Percentiles rank a stretch among this genome's conserved stretches.
These are phyloP conservation scores for Rubia tinctorum DNA, from an alignment of 305 asterid genomes.

Conservation along the genomic window DNA sequence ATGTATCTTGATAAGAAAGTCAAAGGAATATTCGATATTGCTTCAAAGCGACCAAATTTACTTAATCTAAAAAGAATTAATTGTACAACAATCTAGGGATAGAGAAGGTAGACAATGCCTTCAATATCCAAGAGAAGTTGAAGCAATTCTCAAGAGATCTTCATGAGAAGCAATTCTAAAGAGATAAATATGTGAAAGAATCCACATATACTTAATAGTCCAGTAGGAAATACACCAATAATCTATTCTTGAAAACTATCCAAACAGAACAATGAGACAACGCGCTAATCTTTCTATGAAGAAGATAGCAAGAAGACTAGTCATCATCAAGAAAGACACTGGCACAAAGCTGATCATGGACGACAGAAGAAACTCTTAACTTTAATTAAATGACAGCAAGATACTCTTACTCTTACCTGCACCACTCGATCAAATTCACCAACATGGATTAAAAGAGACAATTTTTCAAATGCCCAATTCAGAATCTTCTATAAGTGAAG, in stretches of 20 bases:
- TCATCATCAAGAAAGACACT: not conserved
- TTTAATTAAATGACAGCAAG: conserved; percentile 1
- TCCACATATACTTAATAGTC: too few species aligned
- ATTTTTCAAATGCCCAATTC: too few species aligned
- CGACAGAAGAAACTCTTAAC: not conserved
- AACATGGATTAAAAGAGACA: too few species aligned
- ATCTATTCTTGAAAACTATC: not conserved
- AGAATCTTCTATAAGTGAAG: too few species aligned
- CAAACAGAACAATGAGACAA: not conserved
- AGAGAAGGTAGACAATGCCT: conserved; percentile 38
- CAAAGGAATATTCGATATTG: not conserved
- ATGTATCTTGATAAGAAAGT: not conserved
- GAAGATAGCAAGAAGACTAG: not conserved
- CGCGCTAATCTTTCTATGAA: not conserved
- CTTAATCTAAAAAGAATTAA: not conserved
- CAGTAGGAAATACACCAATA: not conserved
- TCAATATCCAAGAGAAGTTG: conserved; percentile 66
- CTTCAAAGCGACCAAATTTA: not conserved
- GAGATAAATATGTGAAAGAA: too few species aligned
- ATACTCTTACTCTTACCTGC: conserved; percentile 64
- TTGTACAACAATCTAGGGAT: not conserved
- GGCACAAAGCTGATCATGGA: not conserved
- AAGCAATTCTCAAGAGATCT: too few species aligned
- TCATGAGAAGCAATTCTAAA: too few species aligned
- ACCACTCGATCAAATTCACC: conserved; percentile 92